These are phyloP conservation scores for Pachysandra terminalis DNA, from an alignment of 164 flowering plant genomes.

Conservation along the genomic window DNA sequence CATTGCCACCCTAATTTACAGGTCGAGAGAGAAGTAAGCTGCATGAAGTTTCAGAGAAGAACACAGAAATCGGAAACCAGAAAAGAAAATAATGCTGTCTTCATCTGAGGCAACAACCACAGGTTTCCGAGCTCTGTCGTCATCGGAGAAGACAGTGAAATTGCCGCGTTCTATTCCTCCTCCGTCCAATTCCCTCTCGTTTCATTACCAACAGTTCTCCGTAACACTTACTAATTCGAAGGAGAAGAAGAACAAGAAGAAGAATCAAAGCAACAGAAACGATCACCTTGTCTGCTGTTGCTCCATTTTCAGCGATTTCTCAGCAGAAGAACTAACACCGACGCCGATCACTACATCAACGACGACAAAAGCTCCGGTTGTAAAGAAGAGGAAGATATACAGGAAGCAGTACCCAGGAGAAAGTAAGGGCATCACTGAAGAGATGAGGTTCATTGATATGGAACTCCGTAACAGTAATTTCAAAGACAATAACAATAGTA, in stretches of 20 bases:
- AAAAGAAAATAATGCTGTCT: too few relatives aligned
- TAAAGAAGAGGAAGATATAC: constrained; percentile 58
- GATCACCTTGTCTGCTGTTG: constrained; percentile 14
- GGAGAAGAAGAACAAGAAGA: not conserved
- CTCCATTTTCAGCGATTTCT: constrained; percentile 12
- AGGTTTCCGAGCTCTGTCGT: too few relatives aligned
- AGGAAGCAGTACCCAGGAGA: constrained; percentile 86
- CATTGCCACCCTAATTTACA: too few relatives aligned
- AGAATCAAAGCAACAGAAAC: not conserved
- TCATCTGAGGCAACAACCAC: too few relatives aligned
- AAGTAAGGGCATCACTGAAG: constrained; percentile 74
- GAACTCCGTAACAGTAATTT: too few relatives aligned
- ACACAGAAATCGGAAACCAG: too few relatives aligned
- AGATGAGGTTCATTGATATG: constrained; percentile 95
- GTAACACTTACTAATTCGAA: not conserved
- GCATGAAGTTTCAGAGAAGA: too few relatives aligned
- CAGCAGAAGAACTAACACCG: not conserved
- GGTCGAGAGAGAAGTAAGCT: too few relatives aligned
- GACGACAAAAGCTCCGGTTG: constrained; percentile 30
- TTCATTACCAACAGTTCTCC: not conserved
- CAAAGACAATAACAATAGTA: constrained; percentile 11
- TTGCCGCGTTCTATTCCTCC: too few relatives aligned
- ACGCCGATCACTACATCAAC: too few relatives aligned
- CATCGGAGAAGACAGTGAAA: too few relatives aligned
- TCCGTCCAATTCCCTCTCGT: not conserved